These are phyloP conservation scores for Yarrowia sp. DNA, from an alignment of 805 yeast genomes.

Conservation along the genomic window DNA sequence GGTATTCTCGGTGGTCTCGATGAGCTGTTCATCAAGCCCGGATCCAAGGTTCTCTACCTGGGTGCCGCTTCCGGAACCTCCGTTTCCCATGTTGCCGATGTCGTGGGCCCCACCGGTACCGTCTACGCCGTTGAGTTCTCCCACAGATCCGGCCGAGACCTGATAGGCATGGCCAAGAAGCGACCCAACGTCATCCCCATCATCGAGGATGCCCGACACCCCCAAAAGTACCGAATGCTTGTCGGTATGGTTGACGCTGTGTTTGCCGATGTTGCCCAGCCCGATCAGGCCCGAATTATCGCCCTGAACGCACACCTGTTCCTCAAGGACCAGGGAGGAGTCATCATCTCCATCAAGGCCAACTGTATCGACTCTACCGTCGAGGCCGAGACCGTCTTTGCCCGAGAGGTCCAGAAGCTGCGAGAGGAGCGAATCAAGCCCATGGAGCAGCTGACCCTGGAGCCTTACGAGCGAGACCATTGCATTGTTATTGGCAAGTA, in stretches of 20 bases:
- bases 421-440: slow-evolving; percentile 99
- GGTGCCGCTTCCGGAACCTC: slow-evolving; percentile 99
- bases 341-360: slow-evolving; percentile 97
- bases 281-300: slow-evolving; percentile 99
- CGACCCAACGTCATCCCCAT: slow-evolving; percentile 98
- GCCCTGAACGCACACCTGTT: slow-evolving; percentile 97
- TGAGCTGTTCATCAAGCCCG: slow-evolving; percentile 95
- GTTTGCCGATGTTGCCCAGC: slow-evolving; percentile 99
- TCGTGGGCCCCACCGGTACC: slow-evolving; percentile 98
- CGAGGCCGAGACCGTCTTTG: slow-evolving; percentile 98
- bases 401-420: slow-evolving; percentile 98
- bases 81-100: slow-evolving; percentile 96
- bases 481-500: slow-evolving; percentile 98
- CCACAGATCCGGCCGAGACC: slow-evolving; percentile 99
- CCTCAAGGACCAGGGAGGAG: slow-evolving; percentile 98
- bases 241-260: slow-evolving; percentile 98
- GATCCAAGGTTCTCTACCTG: slow-evolving; percentile 92
- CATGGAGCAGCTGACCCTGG: slow-evolving; percentile 95
- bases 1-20: slow-evolving; percentile 99
- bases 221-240: slow-evolving; percentile 99
- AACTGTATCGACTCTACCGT: slow-evolving; percentile 99
- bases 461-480: slow-evolving; percentile 99
- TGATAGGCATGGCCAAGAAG: slow-evolving; percentile 99
- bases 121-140: slow-evolving; percentile 99
- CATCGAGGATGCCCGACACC: slow-evolving; percentile 99